Evolutionary conservation across 2,329 filamentous ascomycete species (phyloP).

Genomic region (Lecanicillium sp.): DNA sequence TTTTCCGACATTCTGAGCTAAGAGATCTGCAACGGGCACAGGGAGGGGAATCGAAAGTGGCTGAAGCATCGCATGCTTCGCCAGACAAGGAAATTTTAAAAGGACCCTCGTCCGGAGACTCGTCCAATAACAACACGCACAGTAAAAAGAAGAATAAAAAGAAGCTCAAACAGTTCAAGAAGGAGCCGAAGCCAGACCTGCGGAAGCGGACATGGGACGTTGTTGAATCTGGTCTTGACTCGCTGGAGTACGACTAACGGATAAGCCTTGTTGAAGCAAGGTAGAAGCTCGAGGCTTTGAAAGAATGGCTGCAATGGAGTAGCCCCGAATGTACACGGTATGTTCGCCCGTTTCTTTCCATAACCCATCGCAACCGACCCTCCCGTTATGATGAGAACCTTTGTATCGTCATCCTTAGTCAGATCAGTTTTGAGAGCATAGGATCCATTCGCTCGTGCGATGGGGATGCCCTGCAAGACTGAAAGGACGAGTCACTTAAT

Average conservation of each 20-base stretch:
- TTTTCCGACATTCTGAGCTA: constrained; percentile 85
- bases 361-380: not conserved
- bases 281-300: too few species aligned
- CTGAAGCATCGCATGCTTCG: constrained; percentile 4
- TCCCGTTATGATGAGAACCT: constrained; percentile 68
- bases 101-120: constrained; percentile 7
- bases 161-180: constrained; percentile 30
- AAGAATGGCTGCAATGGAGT: too few species aligned
- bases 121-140: constrained; percentile 4
- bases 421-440: constrained; percentile 38
- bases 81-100: constrained; percentile 10
- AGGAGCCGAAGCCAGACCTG: constrained; percentile 49
- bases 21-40: constrained; percentile 56
- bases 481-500: constrained; percentile 42
- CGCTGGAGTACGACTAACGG: constrained; percentile 51
- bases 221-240: constrained; percentile 51
- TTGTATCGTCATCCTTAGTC: constrained; percentile 98
- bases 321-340: too few species aligned
- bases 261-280: too few species aligned
- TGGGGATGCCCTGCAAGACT: constrained; percentile 23
- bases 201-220: constrained; percentile 61
- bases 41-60: constrained; percentile 20
- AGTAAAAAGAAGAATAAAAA: constrained; percentile 24
- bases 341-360: too few species aligned
- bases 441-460: constrained; percentile 21